Percentiles rank a stretch among this genome's conserved stretches.
Conservation (phyloP, 371 early-diverging fungal species). For the Amoeboaphelidium protococcarum region DNA sequence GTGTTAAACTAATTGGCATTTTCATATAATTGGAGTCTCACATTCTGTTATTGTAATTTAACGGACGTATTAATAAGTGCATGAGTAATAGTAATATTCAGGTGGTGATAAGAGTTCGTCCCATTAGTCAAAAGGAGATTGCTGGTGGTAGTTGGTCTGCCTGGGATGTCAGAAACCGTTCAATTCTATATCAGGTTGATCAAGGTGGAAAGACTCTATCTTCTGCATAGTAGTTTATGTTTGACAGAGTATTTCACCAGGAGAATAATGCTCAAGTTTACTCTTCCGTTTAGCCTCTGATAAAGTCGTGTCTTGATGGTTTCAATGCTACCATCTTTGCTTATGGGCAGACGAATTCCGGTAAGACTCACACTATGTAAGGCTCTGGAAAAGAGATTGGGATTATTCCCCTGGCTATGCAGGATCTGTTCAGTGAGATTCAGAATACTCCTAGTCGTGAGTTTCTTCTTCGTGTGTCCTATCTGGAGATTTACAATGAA, state of each 20-base stretch:
- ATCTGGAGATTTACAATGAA: slow-evolving; percentile 16
- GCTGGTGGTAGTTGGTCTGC: not conserved
- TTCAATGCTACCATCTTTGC: slow-evolving; percentile 49
- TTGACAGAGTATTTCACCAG: no score
- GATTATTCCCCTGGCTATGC: slow-evolving; percentile 2
- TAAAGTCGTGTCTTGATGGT: slow-evolving; percentile 7
- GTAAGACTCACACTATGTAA: slow-evolving; percentile 58
- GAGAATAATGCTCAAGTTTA: no score
- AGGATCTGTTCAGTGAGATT: slow-evolving; percentile 3
- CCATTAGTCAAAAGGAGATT: slow-evolving; percentile 3
- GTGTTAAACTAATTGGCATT: no score
- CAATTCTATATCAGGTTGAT: not conserved
- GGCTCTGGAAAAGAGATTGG: slow-evolving; percentile 7
- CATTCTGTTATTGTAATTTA: no score
- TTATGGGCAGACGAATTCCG: slow-evolving; percentile 89
- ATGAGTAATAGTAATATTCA: slow-evolving; percentile 8
- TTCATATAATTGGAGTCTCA: no score
- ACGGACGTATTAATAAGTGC: no score
- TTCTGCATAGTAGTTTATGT: no score
- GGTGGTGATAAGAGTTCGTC: slow-evolving; percentile 11
- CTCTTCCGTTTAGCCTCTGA: slow-evolving; percentile 2
- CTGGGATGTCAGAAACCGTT: not conserved
- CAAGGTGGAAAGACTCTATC: not conserved
- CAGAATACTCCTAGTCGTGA: not conserved
- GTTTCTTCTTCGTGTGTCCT: slow-evolving; percentile 2